Evolutionary conservation across 345 rosid species (phyloP).

Genomic region (Stellera chamaejasme): DNA sequence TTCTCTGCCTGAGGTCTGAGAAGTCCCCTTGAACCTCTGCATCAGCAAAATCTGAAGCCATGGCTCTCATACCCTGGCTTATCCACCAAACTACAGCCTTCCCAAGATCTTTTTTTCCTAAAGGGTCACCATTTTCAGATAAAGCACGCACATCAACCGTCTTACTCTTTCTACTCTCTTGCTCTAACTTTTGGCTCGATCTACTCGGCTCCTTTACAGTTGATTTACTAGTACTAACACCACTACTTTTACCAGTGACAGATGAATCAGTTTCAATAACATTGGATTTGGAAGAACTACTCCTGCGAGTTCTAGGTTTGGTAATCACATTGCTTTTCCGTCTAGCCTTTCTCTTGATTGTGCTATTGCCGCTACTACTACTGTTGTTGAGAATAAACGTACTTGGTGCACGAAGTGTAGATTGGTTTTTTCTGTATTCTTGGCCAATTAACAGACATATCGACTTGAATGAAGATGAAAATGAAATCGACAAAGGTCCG

Average conservation of each 20-base stretch:
- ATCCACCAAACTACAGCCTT: conserved; percentile 76
- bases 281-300: too few relatives aligned
- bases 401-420: conserved; percentile 11
- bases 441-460: conserved; percentile 20
- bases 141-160: conserved; percentile 23
- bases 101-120: conserved; percentile 76
- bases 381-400: conserved; percentile 21
- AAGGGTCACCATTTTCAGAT: conserved; percentile 77
- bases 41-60: conserved; percentile 68
- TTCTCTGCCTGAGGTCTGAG: conserved; percentile 53
- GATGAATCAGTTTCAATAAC: conserved; percentile 7
- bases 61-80: conserved; percentile 69
- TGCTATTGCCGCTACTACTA: conserved; percentile 13
- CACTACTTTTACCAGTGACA: conserved; percentile 7
- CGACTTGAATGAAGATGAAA: conserved; percentile 27
- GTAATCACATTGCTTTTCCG: conserved; percentile 20
- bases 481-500: conserved; percentile 19
- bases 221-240: conserved; percentile 4
- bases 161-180: conserved; percentile 15
- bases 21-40: conserved; percentile 84
- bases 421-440: conserved; percentile 7
- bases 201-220: conserved; percentile 10
- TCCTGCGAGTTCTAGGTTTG: conserved; percentile 14
- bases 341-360: conserved; percentile 35
- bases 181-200: conserved; percentile 8